Evolutionary conservation across 257 asterid species (phyloP), one percentile per base, ranked within the genome.

Genomic region (Solanum commersonii): DNA sequence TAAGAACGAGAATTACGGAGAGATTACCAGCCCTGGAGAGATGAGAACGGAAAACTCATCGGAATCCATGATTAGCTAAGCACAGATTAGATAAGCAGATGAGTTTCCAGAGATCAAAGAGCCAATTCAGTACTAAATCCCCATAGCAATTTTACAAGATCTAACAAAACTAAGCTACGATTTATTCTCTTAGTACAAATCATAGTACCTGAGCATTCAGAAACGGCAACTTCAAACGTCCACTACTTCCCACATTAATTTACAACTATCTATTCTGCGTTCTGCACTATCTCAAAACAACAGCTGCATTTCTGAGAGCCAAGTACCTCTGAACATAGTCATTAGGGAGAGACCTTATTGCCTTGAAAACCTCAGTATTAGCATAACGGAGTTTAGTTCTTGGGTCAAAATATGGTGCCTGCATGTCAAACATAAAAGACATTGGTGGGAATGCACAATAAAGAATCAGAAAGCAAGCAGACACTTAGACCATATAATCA

Each of bases 331-430:
- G 98, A 10, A 96, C 98, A 85, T 96, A 94, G n/a, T 95, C 98
- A 42, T 93, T 94, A 11, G 99, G 98, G 88, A 97, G 99, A 10
- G 98, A 91, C 87, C 99, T 93, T 87, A 95, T 93, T n/a, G 84
- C 82, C 94, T 95, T 97, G 93, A 97, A 96, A 12, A 96, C 98
- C 89, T 95, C 98, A 23, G 98, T 76, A 90, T 96, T 94, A 23
- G 99, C 98, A 87, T 95, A 96, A 2, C 98, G 96, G 60, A 97
- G 95, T 91, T 96, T 96, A 22, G 98, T 97, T 92, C 99, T 95
- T 84, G 99, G 99, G 93, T 97, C 99, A 38, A 93, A 46, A 88
- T 97, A 97, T 68, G 98, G 99, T 84, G 99, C 99, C 99, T 97
- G 92, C 89, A 91, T 46, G 63, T 67, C 71, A 49, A 16, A 60